Evolutionary conservation across 768 basidiomycete species (phyloP).

Genomic region (Dentipellis fragilis): DNA sequence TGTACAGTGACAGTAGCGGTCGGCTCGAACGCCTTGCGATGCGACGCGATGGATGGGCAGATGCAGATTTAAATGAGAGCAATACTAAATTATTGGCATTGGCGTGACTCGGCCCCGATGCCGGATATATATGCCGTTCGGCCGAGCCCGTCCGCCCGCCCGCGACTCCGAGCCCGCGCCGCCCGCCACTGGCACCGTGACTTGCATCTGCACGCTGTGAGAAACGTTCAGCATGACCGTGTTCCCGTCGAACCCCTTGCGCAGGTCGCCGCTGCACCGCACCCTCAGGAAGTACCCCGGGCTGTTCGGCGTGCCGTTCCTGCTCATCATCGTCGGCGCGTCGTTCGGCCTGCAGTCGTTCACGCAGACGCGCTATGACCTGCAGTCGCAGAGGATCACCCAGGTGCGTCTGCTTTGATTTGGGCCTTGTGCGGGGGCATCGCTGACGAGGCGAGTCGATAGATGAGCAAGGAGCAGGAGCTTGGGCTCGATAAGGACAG

Average conservation of each 20-base stretch:
- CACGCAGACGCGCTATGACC: conserved; percentile 86
- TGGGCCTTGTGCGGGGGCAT: neutral
- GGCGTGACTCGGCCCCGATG: neutral
- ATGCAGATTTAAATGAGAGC: neutral
- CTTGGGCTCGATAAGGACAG: conserved; percentile 57
- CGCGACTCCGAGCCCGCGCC: too few species aligned
- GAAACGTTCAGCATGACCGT: conserved; percentile 5
- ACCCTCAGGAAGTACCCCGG: conserved; percentile 40
- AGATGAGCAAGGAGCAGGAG: conserved; percentile 75
- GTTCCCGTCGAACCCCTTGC: conserved; percentile 9
- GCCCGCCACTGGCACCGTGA: too few species aligned
- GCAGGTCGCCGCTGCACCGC: conserved; percentile 3
- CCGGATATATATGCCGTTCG: neutral
- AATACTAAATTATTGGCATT: neutral
- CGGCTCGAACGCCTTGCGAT: neutral
- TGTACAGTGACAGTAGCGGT: neutral
- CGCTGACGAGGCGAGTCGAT: neutral
- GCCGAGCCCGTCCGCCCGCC: neutral
- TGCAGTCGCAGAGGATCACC: conserved; percentile 71
- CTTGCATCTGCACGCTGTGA: neutral
- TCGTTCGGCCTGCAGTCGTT: conserved; percentile 77
- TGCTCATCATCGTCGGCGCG: conserved; percentile 75
- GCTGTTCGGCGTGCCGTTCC: conserved; percentile 80
- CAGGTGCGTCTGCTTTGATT: conserved; percentile 32
- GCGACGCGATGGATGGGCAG: neutral